Percentiles rank a stretch among this genome's conserved stretches.
phyloP scores from a whole-genome alignment of 169 alveolate species.

The Plasmodium blacklocki region DNA sequence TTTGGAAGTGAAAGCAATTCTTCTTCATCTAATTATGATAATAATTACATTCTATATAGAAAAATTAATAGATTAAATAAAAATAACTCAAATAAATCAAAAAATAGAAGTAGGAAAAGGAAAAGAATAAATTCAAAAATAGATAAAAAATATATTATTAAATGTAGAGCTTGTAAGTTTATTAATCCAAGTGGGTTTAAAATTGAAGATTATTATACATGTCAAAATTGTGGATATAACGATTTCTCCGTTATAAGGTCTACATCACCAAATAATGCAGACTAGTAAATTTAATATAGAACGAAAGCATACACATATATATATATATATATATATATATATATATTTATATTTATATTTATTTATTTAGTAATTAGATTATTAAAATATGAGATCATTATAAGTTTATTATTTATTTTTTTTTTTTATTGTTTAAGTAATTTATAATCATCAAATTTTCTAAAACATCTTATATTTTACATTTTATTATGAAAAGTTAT shows the following conservation, averaged over 20 bases:
- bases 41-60: constrained; percentile 30
- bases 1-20: constrained; percentile 55
- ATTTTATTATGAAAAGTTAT: too few relatives aligned
- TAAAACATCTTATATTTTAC: too few relatives aligned
- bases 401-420: neutral
- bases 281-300: constrained; percentile 1
- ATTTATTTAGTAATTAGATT: too few relatives aligned
- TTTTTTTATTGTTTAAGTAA: too few relatives aligned
- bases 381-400: too few relatives aligned
- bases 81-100: constrained; percentile 55
- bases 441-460: too few relatives aligned
- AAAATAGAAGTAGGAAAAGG: constrained; percentile 38
- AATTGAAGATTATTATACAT: constrained; percentile 51
- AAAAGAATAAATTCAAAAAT: constrained; percentile 50
- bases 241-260: constrained; percentile 60
- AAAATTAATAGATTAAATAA: constrained; percentile 38
- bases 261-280: constrained; percentile 51
- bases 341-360: neutral
- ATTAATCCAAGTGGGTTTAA: constrained; percentile 61
- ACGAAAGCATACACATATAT: neutral
- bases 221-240: constrained; percentile 72
- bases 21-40: constrained; percentile 61
- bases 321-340: constrained; percentile 1
- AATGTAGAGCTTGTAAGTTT: constrained; percentile 61
- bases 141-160: constrained; percentile 60